These are phyloP conservation scores for Friedmanniomyces endolithicus DNA, from an alignment of 495 filamentous ascomycete species.

Conservation along the genomic window DNA sequence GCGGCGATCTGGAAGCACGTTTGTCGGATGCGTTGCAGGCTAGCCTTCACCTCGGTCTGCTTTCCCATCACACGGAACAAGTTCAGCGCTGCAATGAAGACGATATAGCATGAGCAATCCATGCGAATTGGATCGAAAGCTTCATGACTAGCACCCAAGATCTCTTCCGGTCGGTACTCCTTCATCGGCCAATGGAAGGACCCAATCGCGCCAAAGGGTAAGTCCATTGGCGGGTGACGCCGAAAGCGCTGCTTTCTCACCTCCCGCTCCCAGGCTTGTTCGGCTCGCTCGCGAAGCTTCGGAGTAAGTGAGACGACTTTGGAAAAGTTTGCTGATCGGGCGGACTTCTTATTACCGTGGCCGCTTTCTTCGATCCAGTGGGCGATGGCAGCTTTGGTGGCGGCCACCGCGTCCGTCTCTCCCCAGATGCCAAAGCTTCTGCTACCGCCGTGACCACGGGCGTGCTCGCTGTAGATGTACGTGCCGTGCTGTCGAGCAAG, in stretches of 20 bases:
- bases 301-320: constrained; percentile 17
- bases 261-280: constrained; percentile 10
- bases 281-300: constrained; percentile 2
- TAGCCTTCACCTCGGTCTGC: constrained; percentile 7
- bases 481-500: constrained; percentile 9
- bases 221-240: constrained; percentile 8
- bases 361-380: constrained; percentile 3
- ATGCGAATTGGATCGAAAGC: constrained; percentile 24
- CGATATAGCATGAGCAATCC: constrained; percentile 16
- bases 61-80: constrained; percentile 18
- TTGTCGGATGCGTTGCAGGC: constrained; percentile 8
- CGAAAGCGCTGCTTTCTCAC: constrained; percentile 12
- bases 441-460: neutral
- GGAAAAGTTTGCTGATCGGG: neutral
- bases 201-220: constrained; percentile 7
- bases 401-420: neutral
- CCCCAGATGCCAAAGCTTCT: constrained; percentile 16
- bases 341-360: neutral
- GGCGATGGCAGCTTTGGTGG: constrained; percentile 4
- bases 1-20: constrained; percentile 21
- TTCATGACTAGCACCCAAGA: constrained; percentile 17
- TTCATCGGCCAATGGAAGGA: constrained; percentile 18
- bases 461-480: constrained; percentile 8
- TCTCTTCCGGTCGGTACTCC: constrained; percentile 15
- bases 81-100: constrained; percentile 4